Evolutionary conservation across 768 basidiomycete genomes (phyloP), one percentile per base, ranked within the genome.

Genomic region (Boletus reticuloceps): DNA sequence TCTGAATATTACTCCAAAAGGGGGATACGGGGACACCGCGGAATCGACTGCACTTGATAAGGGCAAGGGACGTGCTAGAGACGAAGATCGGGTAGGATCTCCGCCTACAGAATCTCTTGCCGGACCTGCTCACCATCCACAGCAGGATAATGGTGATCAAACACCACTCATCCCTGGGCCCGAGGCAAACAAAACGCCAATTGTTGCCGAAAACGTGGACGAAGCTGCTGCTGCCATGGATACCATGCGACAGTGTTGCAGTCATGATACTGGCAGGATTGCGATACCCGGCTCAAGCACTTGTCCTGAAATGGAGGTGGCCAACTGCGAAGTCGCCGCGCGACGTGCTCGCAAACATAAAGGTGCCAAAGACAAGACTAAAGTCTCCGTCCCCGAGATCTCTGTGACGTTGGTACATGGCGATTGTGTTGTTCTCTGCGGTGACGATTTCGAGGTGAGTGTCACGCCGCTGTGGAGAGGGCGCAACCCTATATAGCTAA

Each of bases 381-480:
- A 64, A 57, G 20, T 54, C 16, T 40, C 55, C 13, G 40, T 47
- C 9, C 63, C 62, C 14, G 50, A 60, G 43, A 63, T 71, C 20
- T 62, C 68, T 17, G 37, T 75, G 50, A 75, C 71, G 19, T 62
- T 77, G 38, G 68, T 75, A 9, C 76, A 78, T 52, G 75, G 77
- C 0, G 76, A 77, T 61, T 63, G 69, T 47, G 58, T 72, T 2
- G 44, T 77, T 38, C 63, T 77, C 7, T 58, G 9, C 3, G 76
- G 77, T 11, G 76, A 73, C 49, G 72, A 72, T 42, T 76, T 74
- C 50, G 74, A 77, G 66, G 75, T 76, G 64, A 73, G 57, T 71
- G 64, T 48, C n/a, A 36, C 37, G 16, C 48, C 32, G 14, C 25
- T 4, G n/a, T 45, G 7, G 19, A 36, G 48, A 36, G 3, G n/a